These are phyloP conservation scores for Candida wancherniae DNA, from an alignment of 805 yeast species.

Conservation along the genomic window DNA sequence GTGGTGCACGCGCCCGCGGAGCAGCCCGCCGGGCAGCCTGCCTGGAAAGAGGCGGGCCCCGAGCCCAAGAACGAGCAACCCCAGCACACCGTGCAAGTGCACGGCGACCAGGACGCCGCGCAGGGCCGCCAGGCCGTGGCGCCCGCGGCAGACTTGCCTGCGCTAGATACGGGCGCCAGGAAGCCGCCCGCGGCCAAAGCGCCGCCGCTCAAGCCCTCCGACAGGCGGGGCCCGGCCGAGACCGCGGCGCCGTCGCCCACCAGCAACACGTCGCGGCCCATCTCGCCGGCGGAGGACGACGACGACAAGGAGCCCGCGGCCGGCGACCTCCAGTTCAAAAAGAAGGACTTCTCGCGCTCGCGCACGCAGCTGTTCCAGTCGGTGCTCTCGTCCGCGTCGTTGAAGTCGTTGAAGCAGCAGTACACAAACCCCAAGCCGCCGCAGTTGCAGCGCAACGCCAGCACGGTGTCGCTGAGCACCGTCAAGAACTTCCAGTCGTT, in stretches of 20 bases:
- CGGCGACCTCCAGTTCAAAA: conserved; percentile 30
- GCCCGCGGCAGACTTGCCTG: no score
- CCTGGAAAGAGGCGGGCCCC: conserved; percentile 1
- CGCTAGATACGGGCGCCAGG: no score
- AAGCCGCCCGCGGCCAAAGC: no score
- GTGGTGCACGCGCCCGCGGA: conserved; percentile 1
- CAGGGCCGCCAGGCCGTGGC: no score
- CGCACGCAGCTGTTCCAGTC: conserved; percentile 42
- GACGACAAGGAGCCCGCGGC: conserved; percentile 6
- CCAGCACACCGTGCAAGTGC: neutral
- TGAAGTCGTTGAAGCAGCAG: conserved; percentile 35
- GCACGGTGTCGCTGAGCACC: conserved; percentile 11
- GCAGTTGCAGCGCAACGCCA: conserved; percentile 11
- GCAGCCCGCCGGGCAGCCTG: conserved; percentile 1
- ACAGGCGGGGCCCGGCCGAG: no score
- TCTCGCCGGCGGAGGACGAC: conserved; percentile 6
- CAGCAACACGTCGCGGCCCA: conserved; percentile 1
- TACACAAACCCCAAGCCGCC: conserved; percentile 12
- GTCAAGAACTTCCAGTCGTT: conserved; percentile 38
- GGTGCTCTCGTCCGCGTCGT: conserved; percentile 41
- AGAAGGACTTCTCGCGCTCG: conserved; percentile 32
- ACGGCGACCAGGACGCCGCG: no score
- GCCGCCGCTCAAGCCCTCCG: no score
- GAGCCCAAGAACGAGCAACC: no score
- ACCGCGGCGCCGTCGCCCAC: no score